Conservation (phyloP, 129 eudicot genomes). For the Smallanthus sonchifolius region DNA sequence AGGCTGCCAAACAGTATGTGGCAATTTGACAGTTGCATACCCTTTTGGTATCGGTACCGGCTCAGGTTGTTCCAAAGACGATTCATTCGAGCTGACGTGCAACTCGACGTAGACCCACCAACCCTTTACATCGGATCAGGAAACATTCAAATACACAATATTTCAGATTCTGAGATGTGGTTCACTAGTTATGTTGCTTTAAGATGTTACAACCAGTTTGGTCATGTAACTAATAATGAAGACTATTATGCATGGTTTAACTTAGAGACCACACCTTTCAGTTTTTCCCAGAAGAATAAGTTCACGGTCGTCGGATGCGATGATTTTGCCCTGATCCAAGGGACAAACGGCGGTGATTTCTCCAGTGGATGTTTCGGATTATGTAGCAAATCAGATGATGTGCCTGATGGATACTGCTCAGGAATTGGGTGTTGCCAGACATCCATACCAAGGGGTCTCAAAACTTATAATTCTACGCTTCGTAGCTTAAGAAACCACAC, state of each 20-base stretch:
- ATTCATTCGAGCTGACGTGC: slow-evolving; percentile 30
- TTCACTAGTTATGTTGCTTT: slow-evolving; percentile 2
- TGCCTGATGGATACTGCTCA: background rate
- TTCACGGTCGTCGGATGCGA: background rate
- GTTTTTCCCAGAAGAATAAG: background rate
- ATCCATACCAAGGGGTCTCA: background rate
- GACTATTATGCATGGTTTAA: background rate
- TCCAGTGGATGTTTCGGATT: background rate
- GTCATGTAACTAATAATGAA: background rate
- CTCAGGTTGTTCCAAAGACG: slow-evolving; percentile 18
- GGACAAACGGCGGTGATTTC: background rate
- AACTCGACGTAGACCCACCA: slow-evolving; percentile 32
- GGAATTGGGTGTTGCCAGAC: background rate
- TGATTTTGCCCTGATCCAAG: background rate
- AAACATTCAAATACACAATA: slow-evolving; percentile 16
- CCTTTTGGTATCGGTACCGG: slow-evolving; percentile 34
- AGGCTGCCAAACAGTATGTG: slow-evolving; percentile 34
- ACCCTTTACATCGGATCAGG: slow-evolving; percentile 14
- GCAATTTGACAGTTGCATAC: slow-evolving; percentile 32
- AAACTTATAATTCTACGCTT: background rate
- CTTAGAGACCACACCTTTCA: background rate
- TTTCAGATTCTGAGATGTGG: slow-evolving; percentile 22
- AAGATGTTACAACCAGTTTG: slow-evolving; percentile 20
- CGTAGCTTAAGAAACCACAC: background rate
- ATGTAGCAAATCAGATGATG: background rate